Evolutionary conservation across 257 asterid species (phyloP).

Genomic region (Lycium barbarum): DNA sequence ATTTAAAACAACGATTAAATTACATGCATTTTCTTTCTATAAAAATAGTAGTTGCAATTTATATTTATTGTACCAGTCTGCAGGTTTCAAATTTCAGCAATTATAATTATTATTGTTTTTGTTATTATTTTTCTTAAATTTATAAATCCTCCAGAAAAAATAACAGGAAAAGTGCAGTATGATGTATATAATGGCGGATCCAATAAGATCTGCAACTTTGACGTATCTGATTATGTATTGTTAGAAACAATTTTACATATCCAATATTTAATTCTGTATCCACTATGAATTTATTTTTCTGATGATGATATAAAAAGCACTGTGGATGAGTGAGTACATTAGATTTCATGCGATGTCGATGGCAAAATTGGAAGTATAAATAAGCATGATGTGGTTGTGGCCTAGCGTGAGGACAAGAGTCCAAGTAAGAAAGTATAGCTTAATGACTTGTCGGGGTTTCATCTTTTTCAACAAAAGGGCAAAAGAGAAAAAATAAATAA

Average conservation of each 20-base stretch:
- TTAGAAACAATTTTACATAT: not conserved
- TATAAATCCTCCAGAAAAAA: not conserved
- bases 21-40: not conserved
- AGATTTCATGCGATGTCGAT: not conserved
- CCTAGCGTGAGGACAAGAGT: slow-evolving; percentile 21
- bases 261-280: too few relatives aligned
- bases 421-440: not conserved
- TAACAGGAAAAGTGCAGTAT: not conserved
- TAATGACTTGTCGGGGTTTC: slow-evolving; percentile 13
- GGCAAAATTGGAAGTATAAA: not conserved
- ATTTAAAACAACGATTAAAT: not conserved
- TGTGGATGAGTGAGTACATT: not conserved
- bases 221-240: not conserved
- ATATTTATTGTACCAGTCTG: too few relatives aligned
- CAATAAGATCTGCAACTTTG: not conserved
- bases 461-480: slow-evolving; percentile 11
- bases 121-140: not conserved
- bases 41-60: not conserved
- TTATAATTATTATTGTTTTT: too few relatives aligned
- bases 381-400: slow-evolving; percentile 14
- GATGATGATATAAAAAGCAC: not conserved
- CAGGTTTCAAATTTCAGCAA: too few relatives aligned
- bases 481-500: not conserved
- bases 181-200: not conserved
- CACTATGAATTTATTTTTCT: too few relatives aligned